A percentile compares a stretch with the other conserved stretches of the same genome.
phyloP scores from a whole-genome alignment of 2,329 filamentous ascomycete genomes.

The Epichloe aotearoae region DNA sequence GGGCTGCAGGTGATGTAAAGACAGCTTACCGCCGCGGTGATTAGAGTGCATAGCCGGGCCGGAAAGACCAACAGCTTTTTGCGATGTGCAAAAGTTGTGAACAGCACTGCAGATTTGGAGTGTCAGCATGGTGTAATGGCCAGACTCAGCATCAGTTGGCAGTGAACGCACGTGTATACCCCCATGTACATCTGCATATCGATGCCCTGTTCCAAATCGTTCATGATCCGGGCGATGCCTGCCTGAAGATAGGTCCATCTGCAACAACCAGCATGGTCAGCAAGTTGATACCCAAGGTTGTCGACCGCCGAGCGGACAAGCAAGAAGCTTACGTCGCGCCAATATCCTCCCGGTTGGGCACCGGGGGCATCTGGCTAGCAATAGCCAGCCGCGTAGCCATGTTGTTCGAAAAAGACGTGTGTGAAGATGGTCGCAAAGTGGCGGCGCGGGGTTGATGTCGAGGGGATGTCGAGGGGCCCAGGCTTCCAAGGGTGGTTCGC shows the following conservation, averaged over 20 bases:
- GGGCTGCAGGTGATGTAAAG: not conserved
- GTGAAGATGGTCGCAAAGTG: not conserved
- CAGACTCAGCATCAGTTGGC: not conserved
- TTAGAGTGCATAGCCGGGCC: slow-evolving; percentile 25
- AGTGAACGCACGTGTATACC: slow-evolving; percentile 65
- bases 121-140: slow-evolving; percentile 2
- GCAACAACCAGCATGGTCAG: slow-evolving; percentile 13
- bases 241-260: slow-evolving; percentile 85
- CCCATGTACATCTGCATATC: slow-evolving; percentile 97
- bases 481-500: not conserved
- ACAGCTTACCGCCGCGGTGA: slow-evolving; percentile 47
- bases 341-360: slow-evolving; percentile 49
- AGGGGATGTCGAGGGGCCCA: not conserved
- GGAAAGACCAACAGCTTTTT: slow-evolving; percentile 67
- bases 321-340: slow-evolving; percentile 29
- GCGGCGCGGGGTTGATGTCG: slow-evolving; percentile 4
- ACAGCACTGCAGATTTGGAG: slow-evolving; percentile 53
- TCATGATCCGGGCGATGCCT: slow-evolving; percentile 89
- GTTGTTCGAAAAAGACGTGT: not conserved
- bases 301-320: not conserved
- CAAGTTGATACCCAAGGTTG: not conserved
- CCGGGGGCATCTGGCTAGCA: slow-evolving; percentile 37
- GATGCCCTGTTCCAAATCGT: slow-evolving; percentile 78
- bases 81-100: slow-evolving; percentile 98
- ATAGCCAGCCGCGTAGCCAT: slow-evolving; percentile 24